Conservation (phyloP, 345 rosid species). For the Eucalyptus marginata region DNA sequence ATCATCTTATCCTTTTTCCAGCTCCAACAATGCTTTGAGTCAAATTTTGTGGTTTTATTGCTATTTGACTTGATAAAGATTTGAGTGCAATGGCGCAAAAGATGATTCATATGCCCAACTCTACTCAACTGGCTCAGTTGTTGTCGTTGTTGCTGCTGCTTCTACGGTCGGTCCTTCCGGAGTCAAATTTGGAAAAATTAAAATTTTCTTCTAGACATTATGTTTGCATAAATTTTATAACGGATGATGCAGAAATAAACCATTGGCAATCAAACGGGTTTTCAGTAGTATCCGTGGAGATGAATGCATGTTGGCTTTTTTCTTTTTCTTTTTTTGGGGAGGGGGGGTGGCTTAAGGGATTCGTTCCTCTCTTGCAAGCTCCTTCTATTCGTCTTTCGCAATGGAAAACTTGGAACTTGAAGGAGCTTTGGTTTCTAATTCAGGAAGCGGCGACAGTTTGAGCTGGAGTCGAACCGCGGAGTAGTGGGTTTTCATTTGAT, state of each 20-base stretch:
- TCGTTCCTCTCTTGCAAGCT: neutral
- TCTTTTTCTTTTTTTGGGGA: too few species aligned
- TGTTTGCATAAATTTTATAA: too few species aligned
- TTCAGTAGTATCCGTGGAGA: neutral
- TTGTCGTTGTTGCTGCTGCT: neutral
- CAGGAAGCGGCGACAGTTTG: too few species aligned
- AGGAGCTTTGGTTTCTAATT: too few species aligned
- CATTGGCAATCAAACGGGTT: neutral
- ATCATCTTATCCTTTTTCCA: too few species aligned
- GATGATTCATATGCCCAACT: neutral
- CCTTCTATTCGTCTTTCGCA: neutral
- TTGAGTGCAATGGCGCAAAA: neutral
- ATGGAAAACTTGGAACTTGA: neutral
- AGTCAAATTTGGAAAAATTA: too few species aligned
- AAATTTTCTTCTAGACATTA: too few species aligned
- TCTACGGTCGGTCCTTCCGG: neutral
- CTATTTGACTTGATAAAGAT: accelerated
- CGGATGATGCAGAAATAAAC: neutral
- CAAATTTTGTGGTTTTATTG: too few species aligned
- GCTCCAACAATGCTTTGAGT: too few species aligned
- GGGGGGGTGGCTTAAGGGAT: neutral
- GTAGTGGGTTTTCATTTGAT: neutral
- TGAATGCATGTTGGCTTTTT: neutral
- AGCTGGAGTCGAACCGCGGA: too few species aligned
- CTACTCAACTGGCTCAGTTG: neutral